phyloP scores from a whole-genome alignment of 2,329 filamentous ascomycete genomes.

The Sclerotinia borealis region DNA sequence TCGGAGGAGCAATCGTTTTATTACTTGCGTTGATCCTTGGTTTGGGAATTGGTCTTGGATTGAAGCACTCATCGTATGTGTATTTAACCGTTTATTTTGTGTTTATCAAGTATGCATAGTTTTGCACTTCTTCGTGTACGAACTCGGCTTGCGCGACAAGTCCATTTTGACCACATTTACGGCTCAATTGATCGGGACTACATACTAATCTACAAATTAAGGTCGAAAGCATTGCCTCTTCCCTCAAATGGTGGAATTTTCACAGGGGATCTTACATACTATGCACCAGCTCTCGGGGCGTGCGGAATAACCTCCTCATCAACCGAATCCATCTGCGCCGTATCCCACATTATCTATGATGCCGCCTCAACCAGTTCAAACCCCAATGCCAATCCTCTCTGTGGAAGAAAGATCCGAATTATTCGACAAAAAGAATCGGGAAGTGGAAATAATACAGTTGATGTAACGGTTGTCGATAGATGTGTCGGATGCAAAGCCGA shows the following conservation, averaged over 20 bases:
- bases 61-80: conserved; percentile 19
- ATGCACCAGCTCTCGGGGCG: conserved; percentile 58
- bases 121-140: not conserved
- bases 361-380: conserved; percentile 44
- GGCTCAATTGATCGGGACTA: not conserved
- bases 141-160: not conserved
- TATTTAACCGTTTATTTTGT: conserved; percentile 15
- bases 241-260: conserved; percentile 47
- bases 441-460: conserved; percentile 49
- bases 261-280: conserved; percentile 65
- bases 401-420: conserved; percentile 60
- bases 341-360: conserved; percentile 64
- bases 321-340: conserved; percentile 56
- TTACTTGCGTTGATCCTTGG: conserved; percentile 33
- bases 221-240: conserved; percentile 41
- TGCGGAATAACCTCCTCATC: conserved; percentile 55
- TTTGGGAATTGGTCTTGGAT: conserved; percentile 32
- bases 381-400: conserved; percentile 61
- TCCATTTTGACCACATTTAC: conserved; percentile 1
- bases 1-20: conserved; percentile 11
- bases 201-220: conserved; percentile 11
- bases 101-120: conserved; percentile 16
- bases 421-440: conserved; percentile 41
- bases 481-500: conserved; percentile 41
- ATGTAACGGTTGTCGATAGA: conserved; percentile 58